A percentile compares a stretch with the other conserved stretches of the same genome.
Evolutionary conservation across 169 alveolate species (phyloP).

Genomic region (Eimeria necatrix): DNA sequence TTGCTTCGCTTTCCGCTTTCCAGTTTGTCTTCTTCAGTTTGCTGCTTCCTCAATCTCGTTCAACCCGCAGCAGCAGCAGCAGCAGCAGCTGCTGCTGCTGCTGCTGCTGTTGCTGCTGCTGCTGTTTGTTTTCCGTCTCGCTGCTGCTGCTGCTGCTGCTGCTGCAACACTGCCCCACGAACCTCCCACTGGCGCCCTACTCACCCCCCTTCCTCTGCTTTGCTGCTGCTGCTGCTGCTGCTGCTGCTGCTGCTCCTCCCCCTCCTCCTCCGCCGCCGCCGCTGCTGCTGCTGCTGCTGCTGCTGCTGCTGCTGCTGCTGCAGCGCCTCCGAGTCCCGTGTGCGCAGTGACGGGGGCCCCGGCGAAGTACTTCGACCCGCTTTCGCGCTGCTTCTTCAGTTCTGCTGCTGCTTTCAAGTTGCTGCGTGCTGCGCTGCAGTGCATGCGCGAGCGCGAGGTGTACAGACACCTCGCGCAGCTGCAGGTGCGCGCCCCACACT

Average conservation of each 20-base stretch:
- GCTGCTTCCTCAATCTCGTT: too few relatives aligned
- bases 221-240: neutral
- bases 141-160: too few relatives aligned
- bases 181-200: too few relatives aligned
- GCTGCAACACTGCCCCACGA: too few relatives aligned
- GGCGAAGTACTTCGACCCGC: constrained; percentile 47
- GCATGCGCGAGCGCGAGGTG: constrained; percentile 52
- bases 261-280: too few relatives aligned
- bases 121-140: neutral
- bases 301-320: constrained; percentile 56
- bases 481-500: neutral
- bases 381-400: constrained; percentile 31
- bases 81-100: constrained; percentile 3
- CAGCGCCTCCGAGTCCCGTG: neutral
- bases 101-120: neutral
- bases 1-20: too few relatives aligned
- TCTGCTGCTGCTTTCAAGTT: constrained; percentile 53
- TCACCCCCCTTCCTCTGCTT: neutral
- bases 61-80: too few relatives aligned
- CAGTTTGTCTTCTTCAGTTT: too few relatives aligned
- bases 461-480: neutral
- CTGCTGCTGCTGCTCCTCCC: neutral
- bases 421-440: constrained; percentile 23
- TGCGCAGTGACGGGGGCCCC: constrained; percentile 33
- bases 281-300: neutral